These are phyloP conservation scores for Hericium rajendrae DNA, from an alignment of 768 basidiomycete species.

Conservation along the genomic window DNA sequence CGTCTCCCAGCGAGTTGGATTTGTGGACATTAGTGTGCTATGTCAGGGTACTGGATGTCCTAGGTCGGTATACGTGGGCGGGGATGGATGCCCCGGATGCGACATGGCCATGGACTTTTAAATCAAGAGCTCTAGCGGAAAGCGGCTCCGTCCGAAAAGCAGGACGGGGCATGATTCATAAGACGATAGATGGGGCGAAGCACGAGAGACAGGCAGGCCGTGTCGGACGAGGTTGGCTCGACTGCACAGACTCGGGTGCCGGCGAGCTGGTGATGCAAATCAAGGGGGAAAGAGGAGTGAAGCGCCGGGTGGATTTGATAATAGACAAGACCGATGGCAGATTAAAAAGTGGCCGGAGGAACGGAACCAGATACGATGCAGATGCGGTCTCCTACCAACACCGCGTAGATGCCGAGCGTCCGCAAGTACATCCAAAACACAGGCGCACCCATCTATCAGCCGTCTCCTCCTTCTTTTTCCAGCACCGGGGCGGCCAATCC, in stretches of 20 bases:
- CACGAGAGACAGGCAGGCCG: not conserved
- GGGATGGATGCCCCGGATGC: not conserved
- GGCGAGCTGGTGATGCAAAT: not conserved
- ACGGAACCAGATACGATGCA: not conserved
- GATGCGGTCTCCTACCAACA: no score
- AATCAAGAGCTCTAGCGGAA: not conserved
- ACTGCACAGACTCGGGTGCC: not conserved
- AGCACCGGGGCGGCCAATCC: no score
- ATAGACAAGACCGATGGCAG: not conserved
- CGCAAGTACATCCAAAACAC: no score
- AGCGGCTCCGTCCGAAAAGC: not conserved
- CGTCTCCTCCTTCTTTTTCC: no score
- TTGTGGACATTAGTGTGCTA: not conserved
- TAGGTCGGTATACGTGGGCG: not conserved
- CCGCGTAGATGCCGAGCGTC: no score
- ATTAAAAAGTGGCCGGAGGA: not conserved
- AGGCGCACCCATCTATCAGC: no score
- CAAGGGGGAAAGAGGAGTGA: not conserved
- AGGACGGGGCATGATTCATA: not conserved
- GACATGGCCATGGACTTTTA: not conserved
- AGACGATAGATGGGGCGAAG: not conserved
- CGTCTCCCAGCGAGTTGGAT: constrained; percentile 22
- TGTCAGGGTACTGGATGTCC: no score
- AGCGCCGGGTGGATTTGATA: not conserved
- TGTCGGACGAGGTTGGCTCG: not conserved